A percentile compares a stretch with the other conserved stretches of the same genome.
These are phyloP conservation scores for Globisporangium solare DNA, from an alignment of 352 stramenopile species.

Conservation along the genomic window DNA sequence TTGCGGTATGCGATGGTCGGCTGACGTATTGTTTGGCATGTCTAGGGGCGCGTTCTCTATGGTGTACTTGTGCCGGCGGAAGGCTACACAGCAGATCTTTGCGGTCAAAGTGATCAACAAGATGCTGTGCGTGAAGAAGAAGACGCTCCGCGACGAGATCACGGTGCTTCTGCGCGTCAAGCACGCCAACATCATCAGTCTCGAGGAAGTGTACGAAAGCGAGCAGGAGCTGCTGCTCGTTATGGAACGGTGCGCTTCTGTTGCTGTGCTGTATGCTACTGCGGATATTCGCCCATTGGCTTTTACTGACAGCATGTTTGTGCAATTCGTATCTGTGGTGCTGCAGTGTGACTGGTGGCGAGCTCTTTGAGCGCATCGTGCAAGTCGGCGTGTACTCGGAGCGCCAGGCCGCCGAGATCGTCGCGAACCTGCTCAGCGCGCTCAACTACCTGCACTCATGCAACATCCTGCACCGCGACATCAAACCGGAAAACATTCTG, in stretches of 20 bases:
- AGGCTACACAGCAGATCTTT: conserved; percentile 78
- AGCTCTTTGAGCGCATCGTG: conserved; percentile 84
- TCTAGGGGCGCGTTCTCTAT: conserved; percentile 71
- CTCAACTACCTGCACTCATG: conserved; percentile 73
- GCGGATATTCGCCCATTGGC: neutral
- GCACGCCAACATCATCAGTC: conserved; percentile 85
- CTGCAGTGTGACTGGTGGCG: conserved; percentile 69
- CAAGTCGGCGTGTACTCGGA: conserved; percentile 80
- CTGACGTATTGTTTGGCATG: conserved; percentile 1
- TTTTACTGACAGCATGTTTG: neutral
- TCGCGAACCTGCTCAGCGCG: conserved; percentile 66
- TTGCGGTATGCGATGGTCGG: neutral
- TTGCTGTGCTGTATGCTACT: neutral
- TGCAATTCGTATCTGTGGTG: neutral
- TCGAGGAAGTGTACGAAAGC: conserved; percentile 84
- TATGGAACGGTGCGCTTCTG: conserved; percentile 64
- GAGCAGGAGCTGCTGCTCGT: conserved; percentile 84
- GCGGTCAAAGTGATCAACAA: conserved; percentile 89
- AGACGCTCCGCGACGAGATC: conserved; percentile 84
- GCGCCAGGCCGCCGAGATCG: conserved; percentile 66
- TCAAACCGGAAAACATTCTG: conserved; percentile 84
- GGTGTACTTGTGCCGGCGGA: conserved; percentile 79
- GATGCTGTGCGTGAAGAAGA: conserved; percentile 82
- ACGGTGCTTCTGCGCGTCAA: conserved; percentile 81
- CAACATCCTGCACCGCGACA: conserved; percentile 82